Evolutionary conservation across 345 rosid genomes (phyloP), one percentile per base, ranked within the genome.

Genomic region (Pistacia integerrima): DNA sequence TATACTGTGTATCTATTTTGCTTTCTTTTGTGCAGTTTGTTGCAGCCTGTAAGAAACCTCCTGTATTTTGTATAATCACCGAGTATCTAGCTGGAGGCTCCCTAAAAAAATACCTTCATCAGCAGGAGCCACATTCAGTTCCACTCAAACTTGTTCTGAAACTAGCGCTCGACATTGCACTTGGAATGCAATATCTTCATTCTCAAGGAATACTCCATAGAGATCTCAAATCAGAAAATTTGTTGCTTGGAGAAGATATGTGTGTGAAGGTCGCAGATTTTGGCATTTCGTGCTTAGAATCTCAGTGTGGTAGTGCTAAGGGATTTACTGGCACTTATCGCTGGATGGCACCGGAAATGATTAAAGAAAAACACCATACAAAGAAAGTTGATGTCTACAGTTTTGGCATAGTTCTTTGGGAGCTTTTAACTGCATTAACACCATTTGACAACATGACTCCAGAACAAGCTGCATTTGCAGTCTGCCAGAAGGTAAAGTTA

Each of bases 341-440:
- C 13, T 92, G 97, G 94, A 92, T 92, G 97, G 94, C 97, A 64
- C 97, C 94, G 49, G 97, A 92, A 81, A 92, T 92, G 97, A 90
- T 92, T 76, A 87, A 82, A 79, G 93, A 86, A 80, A 92, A 92
- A 75, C 87, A 77, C 33, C 91, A 92, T 73, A 89, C 94, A 11
- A 90, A 87, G 87, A 92, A 92, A 79, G 93, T 92, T 52, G 97
- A 92, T 52, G 92, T 92, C 67, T 92, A 92, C 80, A 90, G 94
- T 81, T 92, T 90, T 72, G 97, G 94, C 69, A 87, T 92, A 22
- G 93, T 92, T 72, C 82, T 92, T 10, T 92, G 97, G 94, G 97
- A 92, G 88, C 87, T 92, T 74, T 80, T 90, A 69, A 89, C 97
- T 20, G 90, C 93, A 33, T 62, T 85, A 80, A 89, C 82, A 22